These are phyloP conservation scores for Auriscalpium microsporum DNA, from an alignment of 768 basidiomycete species.

Conservation along the genomic window DNA sequence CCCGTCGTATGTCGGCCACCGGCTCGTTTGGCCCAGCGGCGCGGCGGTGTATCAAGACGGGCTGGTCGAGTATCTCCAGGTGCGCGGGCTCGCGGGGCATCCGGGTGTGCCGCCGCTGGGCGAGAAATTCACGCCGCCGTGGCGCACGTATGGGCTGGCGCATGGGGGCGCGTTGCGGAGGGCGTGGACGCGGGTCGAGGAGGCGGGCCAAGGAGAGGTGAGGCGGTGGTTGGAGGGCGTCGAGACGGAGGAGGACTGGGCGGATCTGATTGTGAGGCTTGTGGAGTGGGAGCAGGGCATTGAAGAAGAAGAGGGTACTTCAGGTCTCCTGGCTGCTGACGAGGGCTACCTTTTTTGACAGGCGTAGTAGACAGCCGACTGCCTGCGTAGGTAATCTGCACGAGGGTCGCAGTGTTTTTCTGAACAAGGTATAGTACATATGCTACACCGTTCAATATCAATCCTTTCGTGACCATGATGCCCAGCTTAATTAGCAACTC, in stretches of 20 bases:
- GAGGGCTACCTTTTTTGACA: no score
- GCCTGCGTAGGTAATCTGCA: no score
- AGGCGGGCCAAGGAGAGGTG: conserved; percentile 25
- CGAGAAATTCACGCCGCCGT: conserved; percentile 38
- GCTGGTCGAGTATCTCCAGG: conserved; percentile 24
- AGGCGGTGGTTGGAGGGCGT: conserved; percentile 39
- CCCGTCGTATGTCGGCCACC: conserved; percentile 42
- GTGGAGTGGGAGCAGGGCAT: conserved; percentile 45
- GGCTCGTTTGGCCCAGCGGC: conserved; percentile 25
- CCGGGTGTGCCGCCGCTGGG: conserved; percentile 31
- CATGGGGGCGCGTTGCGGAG: conserved; percentile 30
- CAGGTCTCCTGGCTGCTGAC: no score
- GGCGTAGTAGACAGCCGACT: no score
- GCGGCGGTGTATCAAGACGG: conserved; percentile 26
- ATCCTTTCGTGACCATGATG: no score
- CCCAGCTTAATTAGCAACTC: no score
- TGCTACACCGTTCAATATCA: no score
- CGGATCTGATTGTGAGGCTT: conserved; percentile 36
- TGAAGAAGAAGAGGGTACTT: conserved; percentile 44
- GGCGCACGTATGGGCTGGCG: conserved; percentile 32
- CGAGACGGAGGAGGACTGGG: conserved; percentile 44
- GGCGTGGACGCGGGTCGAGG: conserved; percentile 38
- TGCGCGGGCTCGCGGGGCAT: conserved; percentile 2
- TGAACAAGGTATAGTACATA: no score
- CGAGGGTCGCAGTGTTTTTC: no score